Percentiles rank a stretch among this genome's conserved stretches.
phyloP scores from a whole-genome alignment of 106 monocot species.

The Dioscorea dumetorum region DNA sequence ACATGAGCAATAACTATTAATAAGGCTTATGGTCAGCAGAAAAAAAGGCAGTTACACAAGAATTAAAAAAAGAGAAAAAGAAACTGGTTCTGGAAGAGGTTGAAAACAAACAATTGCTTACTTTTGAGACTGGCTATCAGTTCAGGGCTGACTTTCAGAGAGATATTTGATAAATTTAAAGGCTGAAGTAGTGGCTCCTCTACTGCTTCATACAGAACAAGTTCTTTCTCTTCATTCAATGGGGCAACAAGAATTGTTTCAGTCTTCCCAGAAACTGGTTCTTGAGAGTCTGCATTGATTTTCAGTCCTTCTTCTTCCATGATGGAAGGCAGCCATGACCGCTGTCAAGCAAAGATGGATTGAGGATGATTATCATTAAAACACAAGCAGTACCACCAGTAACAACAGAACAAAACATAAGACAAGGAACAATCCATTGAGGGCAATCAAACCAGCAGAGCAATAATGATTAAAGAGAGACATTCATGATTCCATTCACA shows the following conservation, averaged over 20 bases:
- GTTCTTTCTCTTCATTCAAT: conserved; percentile 33
- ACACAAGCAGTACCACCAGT: conserved; percentile 25
- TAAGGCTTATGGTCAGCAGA: too few relatives aligned
- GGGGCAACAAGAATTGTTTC: background rate
- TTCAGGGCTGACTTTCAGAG: conserved; percentile 16
- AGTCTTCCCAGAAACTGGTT: background rate
- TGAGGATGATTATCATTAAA: too few relatives aligned
- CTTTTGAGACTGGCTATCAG: conserved; percentile 30
- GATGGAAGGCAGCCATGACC: conserved; percentile 14
- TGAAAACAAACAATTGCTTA: conserved; percentile 11
- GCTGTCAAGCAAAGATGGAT: too few relatives aligned
- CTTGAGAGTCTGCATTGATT: background rate
- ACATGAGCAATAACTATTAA: too few relatives aligned
- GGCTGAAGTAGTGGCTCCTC: background rate
- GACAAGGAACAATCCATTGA: background rate
- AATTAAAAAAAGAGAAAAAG: too few relatives aligned
- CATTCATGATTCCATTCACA: too few relatives aligned
- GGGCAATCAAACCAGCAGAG: background rate
- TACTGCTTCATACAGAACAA: conserved; percentile 37
- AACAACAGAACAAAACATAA: conserved; percentile 4
- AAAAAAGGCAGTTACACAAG: too few relatives aligned
- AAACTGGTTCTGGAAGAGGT: too few relatives aligned
- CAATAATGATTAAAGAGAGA: too few relatives aligned
- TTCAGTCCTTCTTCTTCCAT: conserved; percentile 24
- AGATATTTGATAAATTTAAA: conserved; percentile 4